phyloP scores from a whole-genome alignment of 1,284 basidiomycete species.

The Termitomyces sp. region DNA sequence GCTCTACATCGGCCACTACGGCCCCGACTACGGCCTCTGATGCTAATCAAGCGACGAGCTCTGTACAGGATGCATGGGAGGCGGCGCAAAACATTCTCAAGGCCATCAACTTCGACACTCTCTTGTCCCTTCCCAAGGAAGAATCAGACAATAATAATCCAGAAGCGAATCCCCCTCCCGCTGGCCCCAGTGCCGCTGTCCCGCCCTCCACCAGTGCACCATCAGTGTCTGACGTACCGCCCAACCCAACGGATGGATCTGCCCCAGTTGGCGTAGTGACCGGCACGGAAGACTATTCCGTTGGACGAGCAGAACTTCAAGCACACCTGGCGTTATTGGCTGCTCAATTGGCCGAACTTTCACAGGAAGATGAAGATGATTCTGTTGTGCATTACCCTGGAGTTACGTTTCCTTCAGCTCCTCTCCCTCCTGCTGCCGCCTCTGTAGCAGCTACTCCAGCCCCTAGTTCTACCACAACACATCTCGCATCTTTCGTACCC shows the following conservation, averaged over 20 bases:
- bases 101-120: conserved; percentile 63
- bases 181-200: background rate
- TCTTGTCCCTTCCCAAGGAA: conserved; percentile 38
- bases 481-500: background rate
- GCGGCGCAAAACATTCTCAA: conserved; percentile 73
- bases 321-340: conserved; percentile 25
- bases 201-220: conserved; percentile 5
- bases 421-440: background rate
- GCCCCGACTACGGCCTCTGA: conserved; percentile 15
- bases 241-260: background rate
- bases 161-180: conserved; percentile 6
- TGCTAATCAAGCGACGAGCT: conserved; percentile 20
- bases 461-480: background rate
- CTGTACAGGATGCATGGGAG: conserved; percentile 59
- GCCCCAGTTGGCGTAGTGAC: background rate
- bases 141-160: conserved; percentile 28
- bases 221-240: background rate
- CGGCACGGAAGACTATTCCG: background rate
- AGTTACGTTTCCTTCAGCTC: background rate
- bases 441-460: conserved; percentile 1
- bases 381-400: conserved; percentile 14
- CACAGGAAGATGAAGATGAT: conserved; percentile 18
- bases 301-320: conserved; percentile 21
- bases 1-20: conserved; percentile 13
- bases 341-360: conserved; percentile 26